Evolutionary conservation across 176 grass and related monocot species (phyloP), one percentile per base, ranked within the genome.

Genomic region (Carex parvula): DNA sequence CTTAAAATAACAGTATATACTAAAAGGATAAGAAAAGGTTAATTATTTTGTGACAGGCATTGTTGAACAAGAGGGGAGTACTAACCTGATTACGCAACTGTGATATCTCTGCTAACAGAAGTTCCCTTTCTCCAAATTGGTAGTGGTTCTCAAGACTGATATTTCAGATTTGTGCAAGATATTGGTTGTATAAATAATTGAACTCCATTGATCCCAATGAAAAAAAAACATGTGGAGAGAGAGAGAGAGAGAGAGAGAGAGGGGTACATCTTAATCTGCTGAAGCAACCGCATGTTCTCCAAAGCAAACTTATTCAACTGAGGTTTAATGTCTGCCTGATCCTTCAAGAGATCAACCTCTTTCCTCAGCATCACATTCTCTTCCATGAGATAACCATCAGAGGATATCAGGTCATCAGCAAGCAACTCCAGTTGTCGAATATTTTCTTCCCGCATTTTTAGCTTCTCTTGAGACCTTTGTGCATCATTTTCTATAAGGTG

Each of bases 251-350:
- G 44, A 56, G 64, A 69, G 18, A 86, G 41, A 84, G 74, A 79
- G 32, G 70, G 66, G 81, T 95, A 95, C 93, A 75, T 87, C 76
- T 84, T 91, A 92, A 95, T 83, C 84, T 95, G 89, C 75, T 95
- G 86, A 61, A 95, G 88, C 52, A 95, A 35, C 88, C 85, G 88
- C 89, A 87, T 91, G 81, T 95, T 95, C 92, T 95, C 91, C 70
- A 95, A 89, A 84, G 90, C 93, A 82, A 95, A 95, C 70, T 95
- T 87, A 82, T 81, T 86, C 76, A 92, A 65, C 84, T 91, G 86
- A 86, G 93, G 87, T 74, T 92, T 92, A 54, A 80, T 91, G 53
- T 91, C 88, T 64, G 90, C 77, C 81, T 88, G 87, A 69, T 91
- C 84, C 64, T 86, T 83, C 85, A 96, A 70, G 22, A 96, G 60